Evolutionary conservation across 2,329 filamentous ascomycete species (phyloP).

Genomic region (Stagonosporopsis rhizophila): DNA sequence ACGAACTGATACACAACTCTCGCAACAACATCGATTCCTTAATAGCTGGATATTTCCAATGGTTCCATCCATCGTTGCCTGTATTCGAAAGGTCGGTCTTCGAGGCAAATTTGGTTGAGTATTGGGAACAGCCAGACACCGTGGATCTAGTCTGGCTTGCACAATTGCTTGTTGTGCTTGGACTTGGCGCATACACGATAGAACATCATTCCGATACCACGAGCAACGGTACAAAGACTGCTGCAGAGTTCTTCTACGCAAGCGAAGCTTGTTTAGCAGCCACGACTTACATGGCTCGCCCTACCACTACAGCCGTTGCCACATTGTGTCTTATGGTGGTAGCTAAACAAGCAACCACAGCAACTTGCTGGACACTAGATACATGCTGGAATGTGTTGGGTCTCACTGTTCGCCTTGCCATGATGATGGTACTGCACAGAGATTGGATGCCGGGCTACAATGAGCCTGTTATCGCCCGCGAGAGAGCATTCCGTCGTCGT

Average conservation of each 20-base stretch:
- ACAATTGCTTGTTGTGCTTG: conserved; percentile 27
- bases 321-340: conserved; percentile 32
- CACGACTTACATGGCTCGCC: conserved; percentile 31
- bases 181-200: conserved; percentile 27
- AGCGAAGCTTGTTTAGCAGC: conserved; percentile 31
- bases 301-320: conserved; percentile 21
- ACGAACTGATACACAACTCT: conserved; percentile 16
- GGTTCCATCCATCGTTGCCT: conserved; percentile 22
- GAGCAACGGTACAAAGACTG: not conserved
- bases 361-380: conserved; percentile 34
- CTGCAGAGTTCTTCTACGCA: conserved; percentile 28
- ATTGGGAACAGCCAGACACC: conserved; percentile 12
- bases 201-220: conserved; percentile 10
- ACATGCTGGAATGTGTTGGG: conserved; percentile 32
- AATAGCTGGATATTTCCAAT: conserved; percentile 20
- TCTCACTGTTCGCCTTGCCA: conserved; percentile 25
- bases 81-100: conserved; percentile 19
- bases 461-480: conserved; percentile 7
- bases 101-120: conserved; percentile 12
- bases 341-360: conserved; percentile 32
- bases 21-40: conserved; percentile 5
- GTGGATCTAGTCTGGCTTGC: conserved; percentile 26
- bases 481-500: conserved; percentile 19
- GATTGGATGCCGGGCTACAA: conserved; percentile 22
- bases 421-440: conserved; percentile 29